Base-by-base conservation (phyloP, 768 basidiomycete genomes). In the Leucocoprinus leucothites region DNA sequence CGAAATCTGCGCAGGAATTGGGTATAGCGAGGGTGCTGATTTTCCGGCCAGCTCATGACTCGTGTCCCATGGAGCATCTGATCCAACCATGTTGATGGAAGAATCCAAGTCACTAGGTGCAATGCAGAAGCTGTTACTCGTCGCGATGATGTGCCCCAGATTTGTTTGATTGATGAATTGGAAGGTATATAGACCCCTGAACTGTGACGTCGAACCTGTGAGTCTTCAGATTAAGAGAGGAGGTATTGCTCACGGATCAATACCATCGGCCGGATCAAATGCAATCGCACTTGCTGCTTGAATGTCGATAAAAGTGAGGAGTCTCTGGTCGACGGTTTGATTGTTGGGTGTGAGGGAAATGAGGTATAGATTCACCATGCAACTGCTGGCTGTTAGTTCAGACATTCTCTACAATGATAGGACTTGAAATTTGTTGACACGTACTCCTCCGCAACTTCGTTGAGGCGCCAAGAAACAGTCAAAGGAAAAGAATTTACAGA, bases 61-160 rank as follows among this genome's bases (percentile, higher is more conserved):
- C n/a, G n/a, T n/a, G n/a, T n/a, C n/a, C n/a, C n/a, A n/a, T n/a
- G 31, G 31, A 31, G 40, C 16, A 41, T 41, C 16, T 14, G 35
- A 14, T 11, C 6, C 42, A 26, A 34, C 31, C 19, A 14, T 6
- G 7, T 43, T 43, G 8, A 18, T 35, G 19, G n/a, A 16, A 8
- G 26, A 19, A 9, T 42, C 19, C 14, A 19, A 2, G 40, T 22
- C 5, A 18, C 8, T n/a, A 19, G 42, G 42, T 7, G 21, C 3
- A 18, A 52, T 2, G 22, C 21, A 24, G 26, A 52, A 52, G 18
- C 51, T 52, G 26, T 52, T 34, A 35, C 51, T 52, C 7, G 42
- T 52, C 14, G 41, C 51, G 13, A 52, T 40, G 7, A 52, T 44
- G 31, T 41, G 40, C 14, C 21, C 26, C 9, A 1, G 13, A 13